phyloP scores from a whole-genome alignment of 306 rosid genomes.

The Rosa chinensis region DNA sequence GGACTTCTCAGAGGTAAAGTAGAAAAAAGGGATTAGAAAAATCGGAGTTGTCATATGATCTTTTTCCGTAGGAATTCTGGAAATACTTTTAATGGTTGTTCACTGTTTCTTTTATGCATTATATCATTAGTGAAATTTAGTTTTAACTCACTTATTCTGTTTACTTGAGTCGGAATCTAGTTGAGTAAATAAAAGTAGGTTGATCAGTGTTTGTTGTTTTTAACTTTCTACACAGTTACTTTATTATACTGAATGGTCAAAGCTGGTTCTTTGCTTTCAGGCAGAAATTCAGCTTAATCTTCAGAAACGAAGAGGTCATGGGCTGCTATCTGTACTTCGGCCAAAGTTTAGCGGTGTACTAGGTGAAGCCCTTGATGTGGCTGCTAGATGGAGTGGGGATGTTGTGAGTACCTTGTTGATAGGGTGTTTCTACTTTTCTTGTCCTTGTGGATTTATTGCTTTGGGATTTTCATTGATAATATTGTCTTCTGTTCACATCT shows the following conservation, averaged over 20 bases:
- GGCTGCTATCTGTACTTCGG: conserved; percentile 70
- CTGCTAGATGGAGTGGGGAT: conserved; percentile 98
- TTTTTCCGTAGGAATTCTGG: conserved; percentile 8
- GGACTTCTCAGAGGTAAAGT: neutral
- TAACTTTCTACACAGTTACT: conserved; percentile 8
- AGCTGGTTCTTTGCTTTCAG: conserved; percentile 48
- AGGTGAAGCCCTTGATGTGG: conserved; percentile 94
- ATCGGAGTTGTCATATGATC: neutral
- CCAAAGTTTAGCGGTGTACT: conserved; percentile 91
- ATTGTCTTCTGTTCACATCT: neutral
- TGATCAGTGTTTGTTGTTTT: conserved; percentile 9
- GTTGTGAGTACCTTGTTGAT: conserved; percentile 67
- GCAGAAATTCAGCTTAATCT: conserved; percentile 89
- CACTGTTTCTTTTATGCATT: neutral
- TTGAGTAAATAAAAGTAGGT: neutral
- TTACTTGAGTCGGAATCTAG: neutral
- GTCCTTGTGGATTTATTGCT: conserved; percentile 11
- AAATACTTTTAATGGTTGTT: neutral
- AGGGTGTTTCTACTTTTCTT: conserved; percentile 18
- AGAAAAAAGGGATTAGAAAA: neutral
- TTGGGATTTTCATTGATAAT: neutral
- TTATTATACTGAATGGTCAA: neutral
- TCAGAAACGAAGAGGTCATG: conserved; percentile 94
- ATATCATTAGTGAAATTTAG: neutral
- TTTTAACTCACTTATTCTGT: conserved; percentile 6